Evolutionary conservation across 2,329 filamentous ascomycete species (phyloP), one percentile per base, ranked within the genome.

Genomic region (Nothophaeocryptopus gaeumannii): DNA sequence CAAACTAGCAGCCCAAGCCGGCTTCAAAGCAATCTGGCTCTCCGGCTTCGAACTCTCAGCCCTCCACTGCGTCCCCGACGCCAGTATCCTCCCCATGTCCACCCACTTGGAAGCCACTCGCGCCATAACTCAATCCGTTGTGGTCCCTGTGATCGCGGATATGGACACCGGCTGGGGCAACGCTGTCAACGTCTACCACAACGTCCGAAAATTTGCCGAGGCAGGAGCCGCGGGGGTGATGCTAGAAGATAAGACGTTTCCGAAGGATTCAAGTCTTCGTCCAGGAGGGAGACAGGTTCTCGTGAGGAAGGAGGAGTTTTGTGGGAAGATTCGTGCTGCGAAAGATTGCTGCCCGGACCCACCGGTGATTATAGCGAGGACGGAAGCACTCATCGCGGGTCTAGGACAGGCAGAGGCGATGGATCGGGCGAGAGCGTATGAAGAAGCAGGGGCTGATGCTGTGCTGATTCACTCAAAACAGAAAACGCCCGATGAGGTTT

Each of bases 31-130:
- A 15, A 15, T 39, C 37, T 39, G 37, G 37, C 12, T 40, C 38
- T 40, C 38, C 8, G 38, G 38, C 15, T 40, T 40, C 38, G 38
- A 40, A 40, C 38, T 40, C 38, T 40, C 38, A 20, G 38, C 38
- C 13, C 29, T 26, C 13, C 16, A 39, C 37, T 15, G 15, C 16
- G 13, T 39, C 7, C 37, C 37, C 8, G 37, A 39, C 16, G 37
- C 37, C 37, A 39, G 37, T 15, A 39, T 39, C 11, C 11, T 39
- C 8, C 20, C 37, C 37, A n/a, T 16, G 5, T 15, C 16, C 37
- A 39, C 16, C 16, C 13, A 16, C 14, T 15, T 39, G 2, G n/a
- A 16, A 39, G 29, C 16, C 8, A 16, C 14, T 12, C 5, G 14
- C 12, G 5, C 37, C 4, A 39, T 39, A 5, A 39, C 16, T 8